Evolutionary conservation across 2,329 filamentous ascomycete genomes (phyloP), one percentile per base, ranked within the genome.

Genomic region (Ceratocystis huliohia): DNA sequence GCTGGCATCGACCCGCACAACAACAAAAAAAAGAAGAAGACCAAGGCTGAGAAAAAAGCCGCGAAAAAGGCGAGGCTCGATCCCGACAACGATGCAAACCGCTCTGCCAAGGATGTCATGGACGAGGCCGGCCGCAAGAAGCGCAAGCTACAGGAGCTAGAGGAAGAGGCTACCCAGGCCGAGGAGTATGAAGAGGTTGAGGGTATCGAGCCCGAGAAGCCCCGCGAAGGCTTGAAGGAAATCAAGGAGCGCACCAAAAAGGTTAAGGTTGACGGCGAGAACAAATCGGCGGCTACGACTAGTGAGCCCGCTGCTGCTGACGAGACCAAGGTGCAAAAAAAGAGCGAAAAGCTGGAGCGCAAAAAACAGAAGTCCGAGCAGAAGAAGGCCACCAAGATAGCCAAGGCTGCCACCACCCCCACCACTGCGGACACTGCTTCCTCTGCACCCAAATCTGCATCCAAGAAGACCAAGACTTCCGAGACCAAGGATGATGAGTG

Each of bases 1-100:
- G 28, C 25, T 22, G 96, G 91, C 91, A 30, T 53, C 41, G 74
- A 86, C 87, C 56, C 44, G 46, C 41, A 63, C 25, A 53, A 50
- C 30, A 64, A 59, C 56, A 37, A 63, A 75, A 88, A 88, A 74
- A 96, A 94, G 78, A 97, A 97, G 80, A 92, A 97, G 78, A 93
- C 91, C 63, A 96, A 96, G 75, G 88, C 91, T 75, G 84, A 96
- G 76, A 89, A 89, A 68, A 84, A 85, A 69, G 86, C 88, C 70
- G 89, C 91, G 66, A 91, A 91, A 78, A 84, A 87, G 73, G 90
- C 88, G 68, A 97, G 96, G 78, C 82, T 97, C 50, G 90, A 97
- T 72, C 92, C 94, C 30, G 90, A 93, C 70, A 91, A 91, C 73
- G 86, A 88, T 69, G 75, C 82, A 70, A 94, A 95, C 79, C 80